Conservation (phyloP, 441 rosid species). For the Bocquillonia castaneifolia region DNA sequence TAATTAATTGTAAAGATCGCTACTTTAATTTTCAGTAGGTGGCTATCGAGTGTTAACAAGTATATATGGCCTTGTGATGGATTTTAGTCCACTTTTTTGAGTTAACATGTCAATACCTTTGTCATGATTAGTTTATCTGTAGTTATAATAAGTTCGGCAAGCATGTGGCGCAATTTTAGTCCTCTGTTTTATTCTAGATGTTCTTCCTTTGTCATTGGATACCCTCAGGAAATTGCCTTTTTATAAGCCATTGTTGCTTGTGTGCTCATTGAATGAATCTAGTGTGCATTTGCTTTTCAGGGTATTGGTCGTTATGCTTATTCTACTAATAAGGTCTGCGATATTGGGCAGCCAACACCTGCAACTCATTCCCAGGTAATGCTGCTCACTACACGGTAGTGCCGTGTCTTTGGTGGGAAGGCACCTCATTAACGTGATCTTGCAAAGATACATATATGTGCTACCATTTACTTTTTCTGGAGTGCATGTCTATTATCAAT, state of each 20-base stretch:
- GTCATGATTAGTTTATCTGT: background rate
- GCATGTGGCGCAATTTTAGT: background rate
- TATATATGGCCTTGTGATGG: no score
- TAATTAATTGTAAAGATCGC: background rate
- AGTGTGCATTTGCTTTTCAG: slow-evolving; percentile 38
- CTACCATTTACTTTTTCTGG: background rate
- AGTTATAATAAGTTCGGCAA: background rate
- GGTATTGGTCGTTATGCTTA: slow-evolving; percentile 34
- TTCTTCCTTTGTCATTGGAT: background rate
- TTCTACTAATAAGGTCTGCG: slow-evolving; percentile 47
- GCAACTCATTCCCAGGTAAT: slow-evolving; percentile 88
- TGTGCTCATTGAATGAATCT: background rate
- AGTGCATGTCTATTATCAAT: no score
- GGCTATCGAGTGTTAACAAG: background rate
- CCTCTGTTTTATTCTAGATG: background rate
- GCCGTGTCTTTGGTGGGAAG: background rate
- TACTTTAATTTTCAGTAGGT: background rate
- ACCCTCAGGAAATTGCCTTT: background rate
- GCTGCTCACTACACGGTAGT: background rate
- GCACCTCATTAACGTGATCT: background rate
- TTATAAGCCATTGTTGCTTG: background rate
- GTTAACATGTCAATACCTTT: background rate
- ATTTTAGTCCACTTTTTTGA: background rate
- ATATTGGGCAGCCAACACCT: slow-evolving; percentile 85
- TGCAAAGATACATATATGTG: background rate